A percentile compares a stretch with the other conserved stretches of the same genome.
These are phyloP conservation scores for Penicillium paradoxum DNA, from an alignment of 495 filamentous ascomycete genomes.

Conservation along the genomic window DNA sequence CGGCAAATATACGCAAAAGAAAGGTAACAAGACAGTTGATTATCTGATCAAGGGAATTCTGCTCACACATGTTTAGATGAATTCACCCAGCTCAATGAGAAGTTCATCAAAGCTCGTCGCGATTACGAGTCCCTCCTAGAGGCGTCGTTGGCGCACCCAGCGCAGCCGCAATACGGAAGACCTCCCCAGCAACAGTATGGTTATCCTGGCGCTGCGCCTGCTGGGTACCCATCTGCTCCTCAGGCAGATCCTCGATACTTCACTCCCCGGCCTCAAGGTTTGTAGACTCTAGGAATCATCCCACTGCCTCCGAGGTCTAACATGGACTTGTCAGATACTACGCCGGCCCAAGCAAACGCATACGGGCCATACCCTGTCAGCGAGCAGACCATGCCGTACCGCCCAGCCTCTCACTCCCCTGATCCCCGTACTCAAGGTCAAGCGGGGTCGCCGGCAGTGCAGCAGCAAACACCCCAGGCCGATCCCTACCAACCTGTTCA, in stretches of 20 bases:
- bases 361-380: slow-evolving; percentile 29
- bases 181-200: slow-evolving; percentile 58
- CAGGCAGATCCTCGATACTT: slow-evolving; percentile 68
- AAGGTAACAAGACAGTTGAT: slow-evolving; percentile 54
- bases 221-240: slow-evolving; percentile 45
- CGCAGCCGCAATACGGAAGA: slow-evolving; percentile 67
- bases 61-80: slow-evolving; percentile 60
- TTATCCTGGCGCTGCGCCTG: slow-evolving; percentile 52
- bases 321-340: slow-evolving; percentile 22
- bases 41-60: background rate
- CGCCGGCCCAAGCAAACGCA: slow-evolving; percentile 24
- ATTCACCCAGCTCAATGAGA: slow-evolving; percentile 96
- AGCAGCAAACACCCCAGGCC: slow-evolving; percentile 35
- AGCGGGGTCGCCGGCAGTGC: slow-evolving; percentile 24
- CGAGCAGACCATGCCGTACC: slow-evolving; percentile 36
- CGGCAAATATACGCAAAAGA: slow-evolving; percentile 99
- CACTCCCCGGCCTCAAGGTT: slow-evolving; percentile 54
- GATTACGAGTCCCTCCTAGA: slow-evolving; percentile 96
- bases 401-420: slow-evolving; percentile 37
- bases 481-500: slow-evolving; percentile 41
- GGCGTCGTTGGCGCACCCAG: slow-evolving; percentile 85
- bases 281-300: slow-evolving; percentile 1
- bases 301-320: background rate
- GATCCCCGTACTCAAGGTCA: slow-evolving; percentile 42
- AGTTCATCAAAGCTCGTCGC: slow-evolving; percentile 96